phyloP scores from a whole-genome alignment of 805 yeast species.

The Starmerella ratchasimensis region DNA sequence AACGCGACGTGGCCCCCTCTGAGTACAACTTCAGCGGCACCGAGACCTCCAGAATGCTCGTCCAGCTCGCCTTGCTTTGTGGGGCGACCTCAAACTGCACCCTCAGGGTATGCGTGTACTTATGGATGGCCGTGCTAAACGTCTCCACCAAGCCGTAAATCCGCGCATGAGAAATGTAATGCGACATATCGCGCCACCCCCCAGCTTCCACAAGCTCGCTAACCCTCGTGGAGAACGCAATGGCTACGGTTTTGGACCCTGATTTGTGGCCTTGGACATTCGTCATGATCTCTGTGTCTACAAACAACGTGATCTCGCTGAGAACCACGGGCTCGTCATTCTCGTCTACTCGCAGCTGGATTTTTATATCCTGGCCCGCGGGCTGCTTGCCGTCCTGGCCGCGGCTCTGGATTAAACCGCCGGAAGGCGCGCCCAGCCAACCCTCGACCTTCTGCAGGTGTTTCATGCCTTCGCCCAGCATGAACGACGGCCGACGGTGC shows the following conservation, averaged over 20 bases:
- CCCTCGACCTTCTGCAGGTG: slow-evolving; percentile 2
- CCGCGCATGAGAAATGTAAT: not conserved
- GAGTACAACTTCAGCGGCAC: slow-evolving; percentile 4
- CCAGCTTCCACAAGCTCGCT: not conserved
- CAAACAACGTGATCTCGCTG: slow-evolving; percentile 5
- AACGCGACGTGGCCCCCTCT: slow-evolving; percentile 1
- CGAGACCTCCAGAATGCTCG: slow-evolving; percentile 1
- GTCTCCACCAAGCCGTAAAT: slow-evolving; percentile 10
- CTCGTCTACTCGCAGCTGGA: not conserved
- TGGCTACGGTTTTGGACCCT: not conserved
- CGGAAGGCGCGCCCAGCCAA: slow-evolving; percentile 1
- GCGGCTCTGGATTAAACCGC: slow-evolving; percentile 4
- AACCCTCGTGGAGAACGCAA: slow-evolving; percentile 2
- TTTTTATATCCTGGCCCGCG: slow-evolving; percentile 2
- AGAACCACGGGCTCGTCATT: not conserved
- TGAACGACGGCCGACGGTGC: slow-evolving; percentile 10
- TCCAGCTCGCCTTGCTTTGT: not conserved
- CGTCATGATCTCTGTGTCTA: slow-evolving; percentile 7
- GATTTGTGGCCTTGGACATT: not conserved
- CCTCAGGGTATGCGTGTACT: slow-evolving; percentile 3
- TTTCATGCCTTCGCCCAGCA: not conserved
- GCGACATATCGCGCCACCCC: slow-evolving; percentile 8
- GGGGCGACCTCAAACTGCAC: slow-evolving; percentile 5
- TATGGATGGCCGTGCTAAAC: slow-evolving; percentile 5
- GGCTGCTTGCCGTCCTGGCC: not conserved